Evolutionary conservation across 192 early-diverging fungal species (phyloP).

Genomic region (Dissophora ornata): DNA sequence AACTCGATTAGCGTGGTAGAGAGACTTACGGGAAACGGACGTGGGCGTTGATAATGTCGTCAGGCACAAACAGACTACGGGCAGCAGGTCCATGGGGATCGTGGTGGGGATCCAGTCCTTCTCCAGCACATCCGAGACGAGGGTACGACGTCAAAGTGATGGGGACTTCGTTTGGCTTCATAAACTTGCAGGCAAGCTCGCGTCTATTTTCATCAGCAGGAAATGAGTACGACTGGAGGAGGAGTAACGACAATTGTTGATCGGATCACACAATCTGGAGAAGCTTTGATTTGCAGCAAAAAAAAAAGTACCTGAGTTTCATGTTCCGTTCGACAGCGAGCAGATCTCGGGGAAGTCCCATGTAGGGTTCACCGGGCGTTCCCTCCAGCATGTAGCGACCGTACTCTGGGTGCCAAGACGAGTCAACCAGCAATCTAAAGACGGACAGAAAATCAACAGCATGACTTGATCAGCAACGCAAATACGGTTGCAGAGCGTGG

Average conservation of each 20-base stretch:
- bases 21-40: conserved; percentile 83
- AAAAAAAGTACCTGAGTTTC: conserved; percentile 68
- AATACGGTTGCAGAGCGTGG: no score
- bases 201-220: conserved; percentile 67
- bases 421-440: conserved; percentile 66
- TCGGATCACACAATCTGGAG: no score
- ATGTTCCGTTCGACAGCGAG: conserved; percentile 91
- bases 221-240: background rate
- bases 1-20: no score
- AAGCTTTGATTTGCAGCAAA: no score
- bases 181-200: conserved; percentile 66
- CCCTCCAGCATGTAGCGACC: conserved; percentile 98
- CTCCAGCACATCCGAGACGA: conserved; percentile 83
- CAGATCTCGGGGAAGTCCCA: conserved; percentile 81
- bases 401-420: conserved; percentile 96
- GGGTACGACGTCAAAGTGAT: conserved; percentile 91
- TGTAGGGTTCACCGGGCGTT: conserved; percentile 93
- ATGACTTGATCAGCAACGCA: no score
- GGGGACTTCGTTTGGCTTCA: conserved; percentile 79
- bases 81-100: conserved; percentile 75
- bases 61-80: conserved; percentile 91
- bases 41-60: conserved; percentile 94
- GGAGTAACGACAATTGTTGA: background rate
- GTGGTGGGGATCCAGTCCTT: conserved; percentile 76
- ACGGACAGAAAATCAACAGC: no score